Evolutionary conservation across 1,284 basidiomycete species (phyloP).

Genomic region (Microbotryomycetes sp.): DNA sequence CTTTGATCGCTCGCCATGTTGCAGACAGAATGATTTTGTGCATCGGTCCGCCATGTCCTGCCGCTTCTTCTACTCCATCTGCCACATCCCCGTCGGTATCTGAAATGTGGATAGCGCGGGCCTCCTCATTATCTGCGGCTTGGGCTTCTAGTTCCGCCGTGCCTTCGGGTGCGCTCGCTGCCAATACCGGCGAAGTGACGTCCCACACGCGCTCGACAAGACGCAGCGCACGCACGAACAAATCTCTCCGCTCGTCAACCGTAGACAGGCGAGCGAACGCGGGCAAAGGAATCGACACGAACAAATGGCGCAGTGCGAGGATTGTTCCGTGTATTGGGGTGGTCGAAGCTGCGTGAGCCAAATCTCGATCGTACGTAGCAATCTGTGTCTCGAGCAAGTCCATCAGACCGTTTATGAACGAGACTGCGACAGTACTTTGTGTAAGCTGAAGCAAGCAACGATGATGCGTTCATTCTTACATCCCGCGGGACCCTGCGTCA

Average conservation of each 20-base stretch:
- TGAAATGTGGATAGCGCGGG: conserved; percentile 33
- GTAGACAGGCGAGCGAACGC: conserved; percentile 11
- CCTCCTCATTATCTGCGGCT: conserved; percentile 30
- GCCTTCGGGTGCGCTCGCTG: conserved; percentile 37
- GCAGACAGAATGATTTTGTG: conserved; percentile 41
- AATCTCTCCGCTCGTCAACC: conserved; percentile 17
- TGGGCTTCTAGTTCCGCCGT: neutral
- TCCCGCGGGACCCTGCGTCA: neutral
- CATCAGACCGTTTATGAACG: conserved; percentile 24
- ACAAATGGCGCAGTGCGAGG: conserved; percentile 38
- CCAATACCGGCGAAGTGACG: conserved; percentile 37
- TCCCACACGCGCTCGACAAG: conserved; percentile 38
- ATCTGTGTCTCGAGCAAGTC: conserved; percentile 26
- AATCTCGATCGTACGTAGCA: conserved; percentile 30
- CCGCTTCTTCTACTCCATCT: neutral
- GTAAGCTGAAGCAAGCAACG: no score
- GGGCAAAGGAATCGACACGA: conserved; percentile 21
- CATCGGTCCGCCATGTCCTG: conserved; percentile 34
- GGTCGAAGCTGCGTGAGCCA: conserved; percentile 32
- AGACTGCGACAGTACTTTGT: conserved; percentile 9
- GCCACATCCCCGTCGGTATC: conserved; percentile 23
- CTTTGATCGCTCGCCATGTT: conserved; percentile 42
- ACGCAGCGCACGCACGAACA: conserved; percentile 31
- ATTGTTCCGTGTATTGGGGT: conserved; percentile 40
- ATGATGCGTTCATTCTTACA: no score